Evolutionary conservation across 495 filamentous ascomycete species (phyloP).

Genomic region (Hypoxylon fuscum): DNA sequence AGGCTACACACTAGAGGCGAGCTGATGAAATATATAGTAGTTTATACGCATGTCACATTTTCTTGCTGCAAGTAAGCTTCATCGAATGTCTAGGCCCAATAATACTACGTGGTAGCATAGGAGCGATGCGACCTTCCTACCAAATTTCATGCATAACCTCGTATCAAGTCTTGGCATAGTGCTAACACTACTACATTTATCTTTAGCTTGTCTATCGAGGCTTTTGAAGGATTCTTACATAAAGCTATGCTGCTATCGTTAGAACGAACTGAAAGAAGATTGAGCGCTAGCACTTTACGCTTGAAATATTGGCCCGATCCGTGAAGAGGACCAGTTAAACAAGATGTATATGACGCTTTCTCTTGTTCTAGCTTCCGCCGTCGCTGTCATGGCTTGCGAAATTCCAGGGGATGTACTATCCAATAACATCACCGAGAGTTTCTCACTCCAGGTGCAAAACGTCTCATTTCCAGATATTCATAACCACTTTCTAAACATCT

Average conservation of each 20-base stretch:
- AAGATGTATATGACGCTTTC: conserved; percentile 28
- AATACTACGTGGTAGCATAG: conserved; percentile 1
- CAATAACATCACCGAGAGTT: conserved; percentile 52
- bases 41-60: conserved; percentile 1
- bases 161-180: conserved; percentile 34
- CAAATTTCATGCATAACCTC: conserved; percentile 14
- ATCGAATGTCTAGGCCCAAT: conserved; percentile 22
- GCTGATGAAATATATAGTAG: neutral
- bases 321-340: neutral
- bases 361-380: conserved; percentile 35
- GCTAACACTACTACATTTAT: neutral
- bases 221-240: neutral
- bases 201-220: conserved; percentile 8
- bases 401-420: conserved; percentile 49
- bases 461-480: conserved; percentile 57
- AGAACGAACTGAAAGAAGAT: neutral
- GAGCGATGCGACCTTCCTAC: conserved; percentile 18
- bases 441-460: conserved; percentile 61
- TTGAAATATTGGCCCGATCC: neutral
- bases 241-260: neutral
- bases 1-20: neutral
- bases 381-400: conserved; percentile 48
- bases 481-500: conserved; percentile 60
- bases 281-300: neutral
- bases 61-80: conserved; percentile 19